A percentile compares a stretch with the other conserved stretches of the same genome.
These are phyloP conservation scores for Amanita exitialis DNA, from an alignment of 768 basidiomycete genomes.

Conservation along the genomic window DNA sequence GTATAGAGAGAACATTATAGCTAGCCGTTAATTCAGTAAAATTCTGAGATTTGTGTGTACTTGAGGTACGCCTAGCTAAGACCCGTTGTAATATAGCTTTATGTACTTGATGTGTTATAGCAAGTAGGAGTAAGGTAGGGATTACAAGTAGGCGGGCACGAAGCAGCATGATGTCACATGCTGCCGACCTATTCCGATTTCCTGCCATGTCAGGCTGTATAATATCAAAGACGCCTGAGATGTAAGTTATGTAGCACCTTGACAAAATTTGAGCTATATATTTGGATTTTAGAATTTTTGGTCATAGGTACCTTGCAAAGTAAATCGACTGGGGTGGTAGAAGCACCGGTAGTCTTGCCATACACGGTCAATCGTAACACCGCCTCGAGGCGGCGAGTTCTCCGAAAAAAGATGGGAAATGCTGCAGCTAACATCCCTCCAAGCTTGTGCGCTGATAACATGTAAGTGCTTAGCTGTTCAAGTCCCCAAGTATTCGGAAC, in stretches of 20 bases:
- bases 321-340: neutral
- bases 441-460: conserved; percentile 43
- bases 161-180: neutral
- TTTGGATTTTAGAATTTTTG: neutral
- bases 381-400: conserved; percentile 28
- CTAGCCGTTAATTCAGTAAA: too few species aligned
- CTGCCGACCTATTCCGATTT: neutral
- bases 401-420: conserved; percentile 52
- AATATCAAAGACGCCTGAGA: neutral
- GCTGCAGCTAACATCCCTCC: conserved; percentile 53
- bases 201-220: neutral
- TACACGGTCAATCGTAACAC: conserved; percentile 53
- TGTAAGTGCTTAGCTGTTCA: neutral
- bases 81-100: too few species aligned
- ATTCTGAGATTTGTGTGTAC: too few species aligned
- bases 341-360: conserved; percentile 60
- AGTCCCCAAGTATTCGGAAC: conserved; percentile 14
- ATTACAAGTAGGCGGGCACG: neutral
- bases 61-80: too few species aligned
- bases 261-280: neutral
- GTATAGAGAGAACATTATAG: neutral
- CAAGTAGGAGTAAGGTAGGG: neutral
- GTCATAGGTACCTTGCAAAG: neutral
- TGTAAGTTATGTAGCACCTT: neutral
- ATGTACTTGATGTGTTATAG: neutral